Percentiles rank a stretch among this genome's conserved stretches.
Conservation (phyloP, 2,329 filamentous ascomycete species). For the Calonectria pauciramosa region DNA sequence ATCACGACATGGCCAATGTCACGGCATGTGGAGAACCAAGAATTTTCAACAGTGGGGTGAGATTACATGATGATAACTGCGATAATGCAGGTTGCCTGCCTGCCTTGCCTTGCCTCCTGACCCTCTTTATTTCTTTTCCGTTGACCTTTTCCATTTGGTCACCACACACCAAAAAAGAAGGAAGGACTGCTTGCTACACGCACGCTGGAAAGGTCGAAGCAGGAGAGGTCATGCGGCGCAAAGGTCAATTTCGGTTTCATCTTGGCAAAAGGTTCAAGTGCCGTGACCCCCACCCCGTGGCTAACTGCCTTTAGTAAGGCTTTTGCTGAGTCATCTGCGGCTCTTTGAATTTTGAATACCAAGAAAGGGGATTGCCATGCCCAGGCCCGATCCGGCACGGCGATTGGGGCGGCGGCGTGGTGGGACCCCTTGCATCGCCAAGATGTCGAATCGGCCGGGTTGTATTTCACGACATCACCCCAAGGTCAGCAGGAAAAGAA, state of each 20-base stretch:
- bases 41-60: not conserved
- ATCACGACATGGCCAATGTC: not conserved
- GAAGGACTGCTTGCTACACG: not conserved
- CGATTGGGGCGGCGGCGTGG: not conserved
- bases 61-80: not conserved
- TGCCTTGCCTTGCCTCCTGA: not conserved
- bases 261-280: not conserved
- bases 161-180: not conserved
- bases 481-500: not conserved
- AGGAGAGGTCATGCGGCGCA: not conserved
- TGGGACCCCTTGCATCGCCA: slow-evolving; percentile 1
- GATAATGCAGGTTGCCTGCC: not conserved
- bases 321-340: slow-evolving; percentile 6
- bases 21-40: not conserved
- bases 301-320: slow-evolving; percentile 6
- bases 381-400: not conserved
- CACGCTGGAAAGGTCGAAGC: not conserved
- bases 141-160: not conserved
- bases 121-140: not conserved
- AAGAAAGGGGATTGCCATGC: not conserved
- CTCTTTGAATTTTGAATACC: not conserved
- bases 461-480: not conserved
- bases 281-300: not conserved
- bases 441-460: not conserved
- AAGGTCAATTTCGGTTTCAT: not conserved